Conservation (phyloP, 1,139 yeast genomes). For the Candida sp. region DNA sequence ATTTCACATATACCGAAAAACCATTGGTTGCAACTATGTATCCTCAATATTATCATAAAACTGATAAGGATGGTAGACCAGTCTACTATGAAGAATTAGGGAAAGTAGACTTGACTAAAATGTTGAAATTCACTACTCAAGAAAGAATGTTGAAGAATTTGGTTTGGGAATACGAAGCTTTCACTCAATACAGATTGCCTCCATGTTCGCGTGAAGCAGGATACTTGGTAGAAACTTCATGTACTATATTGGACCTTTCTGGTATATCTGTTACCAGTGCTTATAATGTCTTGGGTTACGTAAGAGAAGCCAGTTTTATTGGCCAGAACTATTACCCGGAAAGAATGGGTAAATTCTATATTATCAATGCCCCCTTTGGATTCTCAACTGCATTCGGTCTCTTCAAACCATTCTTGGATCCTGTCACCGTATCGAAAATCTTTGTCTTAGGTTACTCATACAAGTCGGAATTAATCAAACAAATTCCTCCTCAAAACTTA, state of each 20-base stretch:
- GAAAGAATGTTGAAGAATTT: conserved; percentile 95
- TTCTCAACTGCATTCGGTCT: conserved; percentile 90
- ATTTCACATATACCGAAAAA: conserved; percentile 89
- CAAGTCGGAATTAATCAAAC: conserved; percentile 79
- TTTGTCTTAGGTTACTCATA: conserved; percentile 81
- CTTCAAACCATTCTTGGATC: conserved; percentile 93
- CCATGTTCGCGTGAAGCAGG: conserved; percentile 89
- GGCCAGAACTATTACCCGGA: conserved; percentile 99
- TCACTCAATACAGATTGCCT: conserved; percentile 79
- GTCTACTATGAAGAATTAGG: conserved; percentile 94
- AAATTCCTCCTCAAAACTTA: conserved; percentile 89
- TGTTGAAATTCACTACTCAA: conserved; percentile 92
- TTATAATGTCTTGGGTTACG: conserved; percentile 81
- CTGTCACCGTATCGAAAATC: conserved; percentile 96
- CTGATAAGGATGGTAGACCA: conserved; percentile 96
- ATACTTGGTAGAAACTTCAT: conserved; percentile 84
- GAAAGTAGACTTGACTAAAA: conserved; percentile 79
- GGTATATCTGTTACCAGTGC: conserved; percentile 88
- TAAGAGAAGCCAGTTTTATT: conserved; percentile 86
- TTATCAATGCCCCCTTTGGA: conserved; percentile 97
- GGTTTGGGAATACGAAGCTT: conserved; percentile 97
- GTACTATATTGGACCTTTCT: conserved; percentile 93
- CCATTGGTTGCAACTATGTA: conserved; percentile 84
- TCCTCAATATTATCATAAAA: conserved; percentile 97
- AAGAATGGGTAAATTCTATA: conserved; percentile 97